A percentile compares a stretch with the other conserved stretches of the same genome.
These are phyloP conservation scores for Penicillium sp. DNA, from an alignment of 2,329 filamentous ascomycete genomes.

Conservation along the genomic window DNA sequence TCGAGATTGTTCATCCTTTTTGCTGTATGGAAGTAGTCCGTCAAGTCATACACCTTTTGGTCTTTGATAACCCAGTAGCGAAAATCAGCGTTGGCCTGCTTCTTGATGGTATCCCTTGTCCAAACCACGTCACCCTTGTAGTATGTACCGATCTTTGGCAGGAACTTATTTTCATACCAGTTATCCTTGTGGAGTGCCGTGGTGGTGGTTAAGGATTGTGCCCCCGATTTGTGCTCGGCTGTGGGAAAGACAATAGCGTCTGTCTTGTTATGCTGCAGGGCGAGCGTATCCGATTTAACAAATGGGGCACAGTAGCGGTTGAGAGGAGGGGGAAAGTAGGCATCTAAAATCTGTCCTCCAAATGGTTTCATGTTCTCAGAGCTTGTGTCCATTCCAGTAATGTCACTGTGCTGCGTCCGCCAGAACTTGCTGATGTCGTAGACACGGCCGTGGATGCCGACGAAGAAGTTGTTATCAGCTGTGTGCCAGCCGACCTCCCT, in stretches of 20 bases:
- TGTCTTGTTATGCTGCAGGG: slow-evolving; percentile 58
- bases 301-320: slow-evolving; percentile 70
- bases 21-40: slow-evolving; percentile 82
- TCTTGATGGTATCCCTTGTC: slow-evolving; percentile 57
- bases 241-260: slow-evolving; percentile 55
- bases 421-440: slow-evolving; percentile 93
- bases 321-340: slow-evolving; percentile 82
- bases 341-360: slow-evolving; percentile 73
- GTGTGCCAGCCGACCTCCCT: slow-evolving; percentile 68
- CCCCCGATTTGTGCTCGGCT: slow-evolving; percentile 70
- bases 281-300: slow-evolving; percentile 56
- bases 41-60: slow-evolving; percentile 78
- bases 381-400: slow-evolving; percentile 54
- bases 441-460: slow-evolving; percentile 81
- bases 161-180: slow-evolving; percentile 76
- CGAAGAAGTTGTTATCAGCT: slow-evolving; percentile 75
- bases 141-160: slow-evolving; percentile 77
- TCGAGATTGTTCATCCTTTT: slow-evolving; percentile 54
- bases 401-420: slow-evolving; percentile 79
- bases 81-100: slow-evolving; percentile 63
- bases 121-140: slow-evolving; percentile 85
- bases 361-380: slow-evolving; percentile 69
- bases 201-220: slow-evolving; percentile 52
- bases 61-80: slow-evolving; percentile 79
- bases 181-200: slow-evolving; percentile 60